Percentiles rank a stretch among this genome's conserved stretches.
Conservation (phyloP, 1,139 yeast species). For the Geotrichum siamense region DNA sequence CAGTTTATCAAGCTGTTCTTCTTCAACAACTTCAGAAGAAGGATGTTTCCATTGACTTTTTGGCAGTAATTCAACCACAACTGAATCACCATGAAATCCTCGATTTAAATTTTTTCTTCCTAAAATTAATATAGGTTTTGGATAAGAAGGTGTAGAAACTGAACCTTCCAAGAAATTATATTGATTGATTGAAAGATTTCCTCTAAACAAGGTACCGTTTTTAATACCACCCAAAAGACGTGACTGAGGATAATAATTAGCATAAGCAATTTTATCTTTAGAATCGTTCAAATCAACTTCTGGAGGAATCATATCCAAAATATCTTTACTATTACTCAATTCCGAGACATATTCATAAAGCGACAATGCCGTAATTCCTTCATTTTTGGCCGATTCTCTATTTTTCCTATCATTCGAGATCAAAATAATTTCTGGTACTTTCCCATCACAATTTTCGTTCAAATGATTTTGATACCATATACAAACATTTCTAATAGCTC, state of each 20-base stretch:
- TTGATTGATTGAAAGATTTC: slow-evolving; percentile 68
- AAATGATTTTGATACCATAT: slow-evolving; percentile 70
- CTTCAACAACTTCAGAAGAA: slow-evolving; percentile 70
- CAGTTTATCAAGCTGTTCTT: slow-evolving; percentile 54
- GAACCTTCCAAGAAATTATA: slow-evolving; percentile 88
- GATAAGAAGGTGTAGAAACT: slow-evolving; percentile 63
- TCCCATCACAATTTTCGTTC: slow-evolving; percentile 25
- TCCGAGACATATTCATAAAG: slow-evolving; percentile 61
- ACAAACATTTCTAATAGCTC: slow-evolving; percentile 75
- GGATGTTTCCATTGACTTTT: slow-evolving; percentile 85
- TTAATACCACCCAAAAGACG: slow-evolving; percentile 86
- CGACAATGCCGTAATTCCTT: slow-evolving; percentile 50
- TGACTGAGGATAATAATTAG: slow-evolving; percentile 72
- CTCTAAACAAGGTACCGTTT: slow-evolving; percentile 83
- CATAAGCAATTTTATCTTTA: slow-evolving; percentile 51
- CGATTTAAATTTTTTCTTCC: slow-evolving; percentile 86
- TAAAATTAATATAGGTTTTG: slow-evolving; percentile 70
- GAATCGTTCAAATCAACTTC: slow-evolving; percentile 35
- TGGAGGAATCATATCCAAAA: slow-evolving; percentile 74
- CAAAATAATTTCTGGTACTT: slow-evolving; percentile 45
- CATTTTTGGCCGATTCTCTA: slow-evolving; percentile 48
- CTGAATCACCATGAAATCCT: slow-evolving; percentile 86
- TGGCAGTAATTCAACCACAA: slow-evolving; percentile 84
- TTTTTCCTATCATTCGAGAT: slow-evolving; percentile 75
- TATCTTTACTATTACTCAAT: slow-evolving; percentile 66